Percentiles rank a stretch among this genome's conserved stretches.
phyloP scores from a whole-genome alignment of 805 yeast genomes.

The Ogataea zsoltii region DNA sequence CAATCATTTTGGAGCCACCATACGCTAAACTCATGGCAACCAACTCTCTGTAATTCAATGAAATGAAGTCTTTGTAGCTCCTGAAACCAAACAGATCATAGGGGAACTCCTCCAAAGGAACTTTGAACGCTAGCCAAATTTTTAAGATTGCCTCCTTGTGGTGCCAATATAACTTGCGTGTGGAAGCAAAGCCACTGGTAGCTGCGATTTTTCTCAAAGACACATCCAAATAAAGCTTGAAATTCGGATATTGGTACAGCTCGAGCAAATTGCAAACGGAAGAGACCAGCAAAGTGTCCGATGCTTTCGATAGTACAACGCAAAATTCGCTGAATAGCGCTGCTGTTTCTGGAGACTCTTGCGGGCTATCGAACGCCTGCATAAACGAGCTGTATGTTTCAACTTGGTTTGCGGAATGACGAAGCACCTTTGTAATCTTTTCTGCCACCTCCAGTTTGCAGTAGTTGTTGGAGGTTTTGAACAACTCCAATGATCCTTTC shows the following conservation, averaged over 20 bases:
- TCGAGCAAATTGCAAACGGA: conserved; percentile 45
- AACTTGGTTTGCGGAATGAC: conserved; percentile 18
- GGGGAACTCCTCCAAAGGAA: conserved; percentile 41
- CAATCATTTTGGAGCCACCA: conserved; percentile 20
- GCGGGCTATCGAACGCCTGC: conserved; percentile 36
- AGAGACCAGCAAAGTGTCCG: conserved; percentile 35
- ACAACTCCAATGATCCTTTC: conserved; percentile 1
- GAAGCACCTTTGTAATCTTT: conserved; percentile 12
- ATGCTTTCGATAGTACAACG: conserved; percentile 31
- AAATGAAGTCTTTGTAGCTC: conserved; percentile 32
- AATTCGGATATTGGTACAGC: conserved; percentile 34
- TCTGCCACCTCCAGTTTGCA: conserved; percentile 26
- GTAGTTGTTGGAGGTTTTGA: conserved; percentile 21
- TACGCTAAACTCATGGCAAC: conserved; percentile 39
- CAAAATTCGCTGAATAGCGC: conserved; percentile 42
- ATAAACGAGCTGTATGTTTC: conserved; percentile 35
- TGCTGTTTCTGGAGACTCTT: conserved; percentile 38
- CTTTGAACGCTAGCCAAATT: conserved; percentile 43
- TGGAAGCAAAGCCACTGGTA: conserved; percentile 11
- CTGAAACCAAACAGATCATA: conserved; percentile 40
- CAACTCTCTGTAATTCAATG: conserved; percentile 38
- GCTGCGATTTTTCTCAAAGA: conserved; percentile 32
- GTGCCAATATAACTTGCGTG: conserved; percentile 31
- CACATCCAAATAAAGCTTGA: conserved; percentile 33
- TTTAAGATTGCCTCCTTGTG: conserved; percentile 40